These are phyloP conservation scores for Elsinoe batatas DNA, from an alignment of 2,329 filamentous ascomycete species.

Conservation along the genomic window DNA sequence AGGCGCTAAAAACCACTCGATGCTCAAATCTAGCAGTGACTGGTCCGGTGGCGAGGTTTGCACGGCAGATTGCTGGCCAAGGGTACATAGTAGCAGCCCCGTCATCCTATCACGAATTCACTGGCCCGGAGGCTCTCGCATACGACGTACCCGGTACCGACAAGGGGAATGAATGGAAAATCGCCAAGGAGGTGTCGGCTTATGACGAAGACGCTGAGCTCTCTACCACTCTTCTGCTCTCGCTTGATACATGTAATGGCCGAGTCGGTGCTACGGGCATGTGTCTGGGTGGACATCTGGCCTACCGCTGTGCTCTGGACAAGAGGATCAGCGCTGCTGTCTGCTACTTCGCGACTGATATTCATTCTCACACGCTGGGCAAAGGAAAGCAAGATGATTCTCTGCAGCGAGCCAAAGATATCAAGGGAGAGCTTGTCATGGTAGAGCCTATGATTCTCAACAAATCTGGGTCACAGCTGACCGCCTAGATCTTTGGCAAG, in stretches of 20 bases:
- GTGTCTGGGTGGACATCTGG: conserved; percentile 88
- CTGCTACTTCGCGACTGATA: conserved; percentile 87
- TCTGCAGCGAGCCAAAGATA: conserved; percentile 50
- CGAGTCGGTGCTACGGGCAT: conserved; percentile 73
- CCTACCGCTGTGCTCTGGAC: conserved; percentile 64
- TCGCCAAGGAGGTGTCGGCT: conserved; percentile 66
- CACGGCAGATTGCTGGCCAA: conserved; percentile 80
- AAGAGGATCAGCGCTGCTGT: conserved; percentile 65
- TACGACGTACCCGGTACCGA: conserved; percentile 87
- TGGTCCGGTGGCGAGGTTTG: conserved; percentile 79
- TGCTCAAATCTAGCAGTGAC: conserved; percentile 52
- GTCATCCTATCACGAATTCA: conserved; percentile 90
- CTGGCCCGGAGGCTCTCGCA: conserved; percentile 67
- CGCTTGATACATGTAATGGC: conserved; percentile 53
- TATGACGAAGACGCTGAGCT: conserved; percentile 58
- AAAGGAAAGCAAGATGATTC: conserved; percentile 55
- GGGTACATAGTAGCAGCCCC: conserved; percentile 90
- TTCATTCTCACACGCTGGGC: conserved; percentile 71
- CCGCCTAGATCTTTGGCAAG: conserved; percentile 65
- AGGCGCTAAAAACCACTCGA: too few relatives aligned
- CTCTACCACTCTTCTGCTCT: conserved; percentile 32
- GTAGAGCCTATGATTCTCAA: conserved; percentile 25
- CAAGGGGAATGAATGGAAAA: conserved; percentile 79
- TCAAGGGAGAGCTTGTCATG: conserved; percentile 73
- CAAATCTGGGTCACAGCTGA: not conserved